Conservation (phyloP, 1,284 basidiomycete species). For the Hymenochaete sp. region DNA sequence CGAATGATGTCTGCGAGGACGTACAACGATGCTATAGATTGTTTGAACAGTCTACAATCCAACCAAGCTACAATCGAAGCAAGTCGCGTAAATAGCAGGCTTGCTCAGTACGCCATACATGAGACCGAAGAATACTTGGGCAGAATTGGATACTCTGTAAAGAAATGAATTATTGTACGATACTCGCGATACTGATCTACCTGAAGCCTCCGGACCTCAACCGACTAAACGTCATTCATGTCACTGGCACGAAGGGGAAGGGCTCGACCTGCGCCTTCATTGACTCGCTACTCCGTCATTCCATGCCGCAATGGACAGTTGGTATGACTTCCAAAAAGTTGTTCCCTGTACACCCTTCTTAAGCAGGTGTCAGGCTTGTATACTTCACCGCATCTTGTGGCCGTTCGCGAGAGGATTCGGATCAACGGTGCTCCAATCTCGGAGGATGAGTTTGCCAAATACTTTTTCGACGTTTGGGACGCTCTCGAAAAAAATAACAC, state of each 20-base stretch:
- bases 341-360: neutral
- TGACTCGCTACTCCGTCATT: conserved; percentile 63
- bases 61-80: conserved; percentile 90
- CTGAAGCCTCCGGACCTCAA: conserved; percentile 76
- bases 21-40: conserved; percentile 77
- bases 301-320: conserved; percentile 60
- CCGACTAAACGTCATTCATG: conserved; percentile 86
- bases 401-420: conserved; percentile 92
- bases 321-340: conserved; percentile 35
- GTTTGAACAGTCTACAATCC: conserved; percentile 87
- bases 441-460: conserved; percentile 82
- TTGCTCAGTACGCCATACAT: conserved; percentile 67
- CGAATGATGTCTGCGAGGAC: conserved; percentile 39
- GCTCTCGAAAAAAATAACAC: conserved; percentile 60
- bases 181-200: conserved; percentile 13
- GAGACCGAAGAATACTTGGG: conserved; percentile 89
- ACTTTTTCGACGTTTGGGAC: conserved; percentile 98
- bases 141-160: conserved; percentile 80
- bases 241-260: conserved; percentile 98
- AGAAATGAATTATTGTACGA: neutral
- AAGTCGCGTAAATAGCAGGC: conserved; percentile 66
- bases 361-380: conserved; percentile 64
- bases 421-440: conserved; percentile 87
- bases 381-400: conserved; percentile 94
- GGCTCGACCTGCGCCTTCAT: conserved; percentile 94